A percentile compares a stretch with the other conserved stretches of the same genome.
Conservation (phyloP, 768 basidiomycete genomes). For the Obba rivulosa region DNA sequence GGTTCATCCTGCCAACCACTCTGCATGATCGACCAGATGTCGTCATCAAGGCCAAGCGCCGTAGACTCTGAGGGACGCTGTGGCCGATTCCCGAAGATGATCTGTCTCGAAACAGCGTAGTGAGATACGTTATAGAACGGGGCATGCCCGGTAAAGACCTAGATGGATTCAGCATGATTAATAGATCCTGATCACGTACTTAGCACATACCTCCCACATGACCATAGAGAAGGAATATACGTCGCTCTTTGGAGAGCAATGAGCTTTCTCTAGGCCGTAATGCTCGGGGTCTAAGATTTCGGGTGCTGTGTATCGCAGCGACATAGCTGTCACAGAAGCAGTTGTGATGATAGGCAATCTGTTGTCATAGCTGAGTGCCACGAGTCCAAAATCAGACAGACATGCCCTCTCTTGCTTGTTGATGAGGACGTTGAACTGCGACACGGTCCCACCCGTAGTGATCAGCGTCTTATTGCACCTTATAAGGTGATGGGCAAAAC, state of each 20-base stretch:
- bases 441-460: too few relatives aligned
- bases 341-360: slow-evolving; percentile 1
- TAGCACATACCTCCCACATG: slow-evolving; percentile 1
- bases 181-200: not conserved
- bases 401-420: not conserved
- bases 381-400: slow-evolving; percentile 5
- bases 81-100: not conserved
- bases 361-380: not conserved
- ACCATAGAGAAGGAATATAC: slow-evolving; percentile 6
- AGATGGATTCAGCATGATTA: not conserved
- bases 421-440: slow-evolving; percentile 6
- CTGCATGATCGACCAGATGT: not conserved
- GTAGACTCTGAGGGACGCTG: not conserved
- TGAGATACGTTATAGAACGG: not conserved
- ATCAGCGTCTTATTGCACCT: too few relatives aligned
- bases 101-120: not conserved
- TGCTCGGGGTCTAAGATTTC: not conserved
- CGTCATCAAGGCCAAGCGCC: not conserved
- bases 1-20: not conserved
- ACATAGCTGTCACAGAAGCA: not conserved
- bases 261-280: not conserved
- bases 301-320: not conserved
- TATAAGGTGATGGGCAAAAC: not conserved
- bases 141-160: slow-evolving; percentile 1
- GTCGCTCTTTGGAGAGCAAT: not conserved